Conservation (phyloP, 345 rosid genomes). For the Angophora floribunda region DNA sequence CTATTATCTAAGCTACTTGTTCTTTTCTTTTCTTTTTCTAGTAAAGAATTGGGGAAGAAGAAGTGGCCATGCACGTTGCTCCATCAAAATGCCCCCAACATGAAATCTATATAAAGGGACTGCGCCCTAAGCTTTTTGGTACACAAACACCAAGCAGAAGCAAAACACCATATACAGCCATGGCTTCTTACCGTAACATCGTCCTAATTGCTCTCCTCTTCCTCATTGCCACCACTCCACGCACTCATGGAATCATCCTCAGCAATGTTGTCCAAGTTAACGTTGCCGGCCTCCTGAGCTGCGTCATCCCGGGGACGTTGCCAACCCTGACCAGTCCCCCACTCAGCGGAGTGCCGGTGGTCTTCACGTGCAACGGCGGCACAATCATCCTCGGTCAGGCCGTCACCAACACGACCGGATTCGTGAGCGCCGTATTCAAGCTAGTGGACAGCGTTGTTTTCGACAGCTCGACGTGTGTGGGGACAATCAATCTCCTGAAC, state of each 20-base stretch:
- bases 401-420: background rate
- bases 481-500: background rate
- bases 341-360: background rate
- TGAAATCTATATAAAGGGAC: background rate
- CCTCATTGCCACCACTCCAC: constrained; percentile 8
- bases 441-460: background rate
- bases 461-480: background rate
- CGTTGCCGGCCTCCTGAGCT: background rate
- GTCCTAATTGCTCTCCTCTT: constrained; percentile 48
- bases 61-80: background rate
- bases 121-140: background rate
- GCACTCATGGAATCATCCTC: constrained; percentile 36
- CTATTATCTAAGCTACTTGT: background rate
- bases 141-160: background rate
- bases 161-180: background rate
- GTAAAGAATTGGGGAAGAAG: background rate
- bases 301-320: background rate
- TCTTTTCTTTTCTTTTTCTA: too few relatives aligned
- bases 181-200: constrained; percentile 33
- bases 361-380: background rate
- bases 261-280: constrained; percentile 23
- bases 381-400: background rate
- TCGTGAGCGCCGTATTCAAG: background rate
- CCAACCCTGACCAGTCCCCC: background rate
- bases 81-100: background rate